Percentiles rank a stretch among this genome's conserved stretches.
phyloP scores from a whole-genome alignment of 495 filamentous ascomycete genomes.

The Neurospora sp. region DNA sequence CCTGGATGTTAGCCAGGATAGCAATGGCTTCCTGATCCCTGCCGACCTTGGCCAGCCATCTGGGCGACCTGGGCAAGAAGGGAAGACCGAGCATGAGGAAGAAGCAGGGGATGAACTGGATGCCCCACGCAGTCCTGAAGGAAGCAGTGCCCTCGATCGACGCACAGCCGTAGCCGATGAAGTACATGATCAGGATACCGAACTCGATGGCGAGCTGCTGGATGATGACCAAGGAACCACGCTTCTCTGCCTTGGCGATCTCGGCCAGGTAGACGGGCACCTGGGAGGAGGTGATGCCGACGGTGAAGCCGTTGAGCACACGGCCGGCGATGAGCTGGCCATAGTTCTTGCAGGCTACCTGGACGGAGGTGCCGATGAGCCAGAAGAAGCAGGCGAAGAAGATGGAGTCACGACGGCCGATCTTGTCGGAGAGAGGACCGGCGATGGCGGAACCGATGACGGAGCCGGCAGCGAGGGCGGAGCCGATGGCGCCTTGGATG shows the following conservation, averaged over 20 bases:
- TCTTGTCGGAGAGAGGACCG: constrained; percentile 55
- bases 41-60: constrained; percentile 64
- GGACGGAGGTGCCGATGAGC: constrained; percentile 60
- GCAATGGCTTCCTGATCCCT: constrained; percentile 58
- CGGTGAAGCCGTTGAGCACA: constrained; percentile 60
- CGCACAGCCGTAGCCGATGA: constrained; percentile 42
- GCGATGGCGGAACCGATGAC: constrained; percentile 54
- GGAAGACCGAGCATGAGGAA: constrained; percentile 53
- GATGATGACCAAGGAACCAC: constrained; percentile 61
- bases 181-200: constrained; percentile 45
- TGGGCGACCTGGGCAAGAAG: constrained; percentile 62
- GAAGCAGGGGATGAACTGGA: constrained; percentile 58
- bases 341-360: constrained; percentile 49
- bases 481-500: constrained; percentile 55
- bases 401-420: constrained; percentile 54
- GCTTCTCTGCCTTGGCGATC: constrained; percentile 55
- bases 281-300: constrained; percentile 68
- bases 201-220: constrained; percentile 72
- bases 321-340: constrained; percentile 61
- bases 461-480: constrained; percentile 58
- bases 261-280: constrained; percentile 78
- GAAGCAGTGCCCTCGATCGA: constrained; percentile 51
- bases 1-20: constrained; percentile 60
- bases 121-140: constrained; percentile 65
- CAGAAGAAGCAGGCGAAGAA: constrained; percentile 59